These are phyloP conservation scores for Fusarium goolgardi DNA, from an alignment of 2,329 filamentous ascomycete species.

Conservation along the genomic window DNA sequence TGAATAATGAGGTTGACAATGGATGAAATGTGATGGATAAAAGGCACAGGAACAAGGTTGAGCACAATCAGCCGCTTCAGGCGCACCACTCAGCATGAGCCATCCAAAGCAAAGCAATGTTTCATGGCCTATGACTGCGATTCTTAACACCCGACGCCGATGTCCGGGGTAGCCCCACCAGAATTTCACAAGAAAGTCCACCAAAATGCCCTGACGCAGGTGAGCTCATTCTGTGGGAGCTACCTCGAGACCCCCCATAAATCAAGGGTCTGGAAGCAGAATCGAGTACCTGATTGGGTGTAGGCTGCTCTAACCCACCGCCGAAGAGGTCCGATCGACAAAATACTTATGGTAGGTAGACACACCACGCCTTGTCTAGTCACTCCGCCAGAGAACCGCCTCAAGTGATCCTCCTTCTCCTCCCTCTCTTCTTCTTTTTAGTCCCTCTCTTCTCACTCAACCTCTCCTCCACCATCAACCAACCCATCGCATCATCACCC, in stretches of 20 bases:
- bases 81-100: constrained; percentile 43
- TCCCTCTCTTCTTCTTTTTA: constrained; percentile 22
- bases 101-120: neutral
- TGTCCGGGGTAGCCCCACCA: constrained; percentile 48
- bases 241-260: constrained; percentile 25
- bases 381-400: constrained; percentile 43
- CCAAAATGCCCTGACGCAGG: constrained; percentile 32
- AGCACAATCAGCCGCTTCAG: constrained; percentile 33
- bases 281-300: constrained; percentile 29
- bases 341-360: constrained; percentile 27
- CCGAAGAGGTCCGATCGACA: constrained; percentile 42
- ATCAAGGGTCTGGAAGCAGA: constrained; percentile 38
- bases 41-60: constrained; percentile 41
- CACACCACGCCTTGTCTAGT: constrained; percentile 34
- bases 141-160: constrained; percentile 38
- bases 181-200: constrained; percentile 26
- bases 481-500: constrained; percentile 24
- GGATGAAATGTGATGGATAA: constrained; percentile 35
- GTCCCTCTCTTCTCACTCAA: constrained; percentile 30
- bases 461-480: constrained; percentile 28
- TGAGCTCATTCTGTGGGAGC: constrained; percentile 37
- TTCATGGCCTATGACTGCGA: constrained; percentile 18
- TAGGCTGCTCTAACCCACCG: constrained; percentile 34
- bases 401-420: constrained; percentile 35
- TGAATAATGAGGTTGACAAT: neutral